A percentile compares a stretch with the other conserved stretches of the same genome.
Conservation (phyloP, 2,329 filamentous ascomycete genomes). For the Emydomyces testavorans region DNA sequence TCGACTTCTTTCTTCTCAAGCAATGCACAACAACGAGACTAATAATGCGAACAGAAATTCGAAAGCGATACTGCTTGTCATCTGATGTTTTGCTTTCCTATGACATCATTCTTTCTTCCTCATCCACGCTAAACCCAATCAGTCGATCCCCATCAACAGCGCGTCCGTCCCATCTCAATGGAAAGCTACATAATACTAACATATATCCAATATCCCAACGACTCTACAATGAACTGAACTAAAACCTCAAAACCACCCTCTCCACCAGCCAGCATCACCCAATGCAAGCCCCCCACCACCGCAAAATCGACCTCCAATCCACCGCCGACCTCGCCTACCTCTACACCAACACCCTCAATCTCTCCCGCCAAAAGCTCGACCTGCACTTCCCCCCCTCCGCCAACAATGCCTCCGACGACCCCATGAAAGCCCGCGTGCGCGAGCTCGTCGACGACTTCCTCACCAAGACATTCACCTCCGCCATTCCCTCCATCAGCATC, state of each 20-base stretch:
- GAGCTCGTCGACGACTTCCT: conserved; percentile 39
- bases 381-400: conserved; percentile 38
- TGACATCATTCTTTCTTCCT: background rate
- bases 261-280: background rate
- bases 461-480: conserved; percentile 33
- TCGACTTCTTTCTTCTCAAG: background rate
- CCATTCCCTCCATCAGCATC: conserved; percentile 37
- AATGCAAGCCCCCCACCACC: conserved; percentile 31
- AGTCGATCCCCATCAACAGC: background rate
- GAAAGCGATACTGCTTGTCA: no score
- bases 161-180: no score
- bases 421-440: conserved; percentile 34
- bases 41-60: no score
- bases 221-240: no score
- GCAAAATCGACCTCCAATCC: conserved; percentile 43
- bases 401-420: conserved; percentile 29
- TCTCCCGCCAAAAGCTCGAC: conserved; percentile 40
- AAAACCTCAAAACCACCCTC: background rate
- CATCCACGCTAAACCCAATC: conserved; percentile 1
- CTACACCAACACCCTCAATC: conserved; percentile 35
- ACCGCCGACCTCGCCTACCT: conserved; percentile 40
- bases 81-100: no score
- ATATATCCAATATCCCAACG: no score
- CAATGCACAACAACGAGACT: background rate
- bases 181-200: no score